Evolutionary conservation across 768 basidiomycete species (phyloP).

Genomic region (Tricholomella constricta): DNA sequence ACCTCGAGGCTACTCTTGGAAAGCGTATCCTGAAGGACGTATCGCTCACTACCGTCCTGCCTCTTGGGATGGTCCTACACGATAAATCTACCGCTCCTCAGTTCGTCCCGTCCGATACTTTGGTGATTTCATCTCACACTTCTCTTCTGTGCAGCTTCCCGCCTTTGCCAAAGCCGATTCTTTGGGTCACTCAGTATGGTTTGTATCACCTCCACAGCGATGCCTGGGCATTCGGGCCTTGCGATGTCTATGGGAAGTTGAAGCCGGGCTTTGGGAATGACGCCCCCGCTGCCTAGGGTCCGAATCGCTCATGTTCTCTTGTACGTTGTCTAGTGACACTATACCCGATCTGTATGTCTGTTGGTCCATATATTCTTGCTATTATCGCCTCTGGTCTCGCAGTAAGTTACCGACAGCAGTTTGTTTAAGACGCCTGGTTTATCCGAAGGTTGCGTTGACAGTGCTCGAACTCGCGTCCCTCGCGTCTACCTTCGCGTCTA

Average conservation of each 20-base stretch:
- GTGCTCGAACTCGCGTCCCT: too few species aligned
- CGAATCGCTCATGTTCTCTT: neutral
- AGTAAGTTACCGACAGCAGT: too few species aligned
- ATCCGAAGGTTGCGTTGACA: too few species aligned
- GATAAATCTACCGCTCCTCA: slow-evolving; percentile 23
- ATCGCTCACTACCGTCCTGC: slow-evolving; percentile 25
- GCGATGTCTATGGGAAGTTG: slow-evolving; percentile 27
- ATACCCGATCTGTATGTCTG: too few species aligned
- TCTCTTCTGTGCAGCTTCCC: slow-evolving; percentile 23
- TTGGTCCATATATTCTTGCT: too few species aligned
- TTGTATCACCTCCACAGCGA: slow-evolving; percentile 26
- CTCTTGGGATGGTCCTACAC: slow-evolving; percentile 22
- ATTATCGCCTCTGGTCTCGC: neutral
- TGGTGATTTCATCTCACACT: neutral
- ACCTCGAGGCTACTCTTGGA: slow-evolving; percentile 19
- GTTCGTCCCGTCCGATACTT: slow-evolving; percentile 10
- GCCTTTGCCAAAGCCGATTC: slow-evolving; percentile 24
- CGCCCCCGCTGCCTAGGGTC: neutral
- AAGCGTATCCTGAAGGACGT: slow-evolving; percentile 21
- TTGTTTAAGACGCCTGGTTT: too few species aligned
- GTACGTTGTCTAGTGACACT: neutral
- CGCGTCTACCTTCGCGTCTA: too few species aligned
- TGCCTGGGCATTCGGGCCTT: slow-evolving; percentile 33
- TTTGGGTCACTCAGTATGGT: slow-evolving; percentile 25
- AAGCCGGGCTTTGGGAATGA: slow-evolving; percentile 5